phyloP scores from a whole-genome alignment of 805 yeast genomes.

The Barnettozyma vustinii region DNA sequence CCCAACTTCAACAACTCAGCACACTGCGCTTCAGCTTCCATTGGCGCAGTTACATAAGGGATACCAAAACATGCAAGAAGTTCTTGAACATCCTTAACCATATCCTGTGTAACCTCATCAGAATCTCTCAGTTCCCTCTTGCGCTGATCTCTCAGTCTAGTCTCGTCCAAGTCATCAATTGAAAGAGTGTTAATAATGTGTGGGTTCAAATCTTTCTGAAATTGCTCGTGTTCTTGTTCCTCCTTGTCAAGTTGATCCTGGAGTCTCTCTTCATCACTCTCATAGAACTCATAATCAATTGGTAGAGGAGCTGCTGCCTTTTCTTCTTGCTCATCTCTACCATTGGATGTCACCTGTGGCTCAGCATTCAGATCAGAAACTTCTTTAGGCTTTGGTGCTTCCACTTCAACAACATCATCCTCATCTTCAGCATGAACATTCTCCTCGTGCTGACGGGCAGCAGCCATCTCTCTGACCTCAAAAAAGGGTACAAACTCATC shows the following conservation, averaged over 20 bases:
- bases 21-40: constrained; percentile 99
- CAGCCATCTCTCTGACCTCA: constrained; percentile 35
- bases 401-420: constrained; percentile 10
- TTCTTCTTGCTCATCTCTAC: background rate
- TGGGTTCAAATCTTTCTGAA: constrained; percentile 40
- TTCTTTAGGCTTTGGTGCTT: background rate
- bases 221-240: constrained; percentile 63
- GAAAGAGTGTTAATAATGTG: constrained; percentile 5
- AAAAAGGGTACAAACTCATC: constrained; percentile 48
- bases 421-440: background rate
- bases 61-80: constrained; percentile 83
- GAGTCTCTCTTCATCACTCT: constrained; percentile 70
- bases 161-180: constrained; percentile 28
- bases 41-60: constrained; percentile 93
- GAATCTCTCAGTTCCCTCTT: constrained; percentile 76
- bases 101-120: constrained; percentile 80
- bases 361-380: background rate
- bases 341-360: background rate
- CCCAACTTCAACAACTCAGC: constrained; percentile 66
- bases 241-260: constrained; percentile 62
- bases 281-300: constrained; percentile 63
- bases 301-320: constrained; percentile 8
- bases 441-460: background rate
- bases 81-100: constrained; percentile 90
- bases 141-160: constrained; percentile 51